phyloP scores from a whole-genome alignment of 2,329 filamentous ascomycete genomes.

The Xenoacremonium recifei region DNA sequence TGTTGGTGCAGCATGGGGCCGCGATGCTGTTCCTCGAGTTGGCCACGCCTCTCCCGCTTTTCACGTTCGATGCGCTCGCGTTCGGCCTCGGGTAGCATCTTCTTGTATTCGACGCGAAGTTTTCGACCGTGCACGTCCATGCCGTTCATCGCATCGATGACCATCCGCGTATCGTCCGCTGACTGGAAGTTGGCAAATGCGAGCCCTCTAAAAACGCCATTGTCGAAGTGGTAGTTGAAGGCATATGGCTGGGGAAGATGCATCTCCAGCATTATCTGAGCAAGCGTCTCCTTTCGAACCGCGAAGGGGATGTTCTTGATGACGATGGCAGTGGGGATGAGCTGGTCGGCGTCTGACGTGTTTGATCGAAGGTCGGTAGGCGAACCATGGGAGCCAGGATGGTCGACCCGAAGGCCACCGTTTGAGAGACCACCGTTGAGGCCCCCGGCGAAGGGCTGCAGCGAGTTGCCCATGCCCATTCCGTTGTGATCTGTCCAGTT shows the following conservation, averaged over 20 bases:
- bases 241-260: constrained; percentile 93
- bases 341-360: constrained; percentile 68
- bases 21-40: constrained; percentile 95
- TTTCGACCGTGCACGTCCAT: constrained; percentile 94
- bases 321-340: constrained; percentile 97
- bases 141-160: constrained; percentile 93
- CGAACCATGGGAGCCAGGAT: constrained; percentile 38
- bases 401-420: constrained; percentile 43
- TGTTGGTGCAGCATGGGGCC: constrained; percentile 77
- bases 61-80: constrained; percentile 94
- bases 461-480: constrained; percentile 40
- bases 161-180: constrained; percentile 85
- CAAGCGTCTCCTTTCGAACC: constrained; percentile 93
- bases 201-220: constrained; percentile 91
- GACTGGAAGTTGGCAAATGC: constrained; percentile 99
- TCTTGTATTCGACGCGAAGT: constrained; percentile 96
- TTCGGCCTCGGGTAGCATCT: constrained; percentile 95
- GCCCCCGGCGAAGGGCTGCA: constrained; percentile 34
- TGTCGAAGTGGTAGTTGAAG: constrained; percentile 99
- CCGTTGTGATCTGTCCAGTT: constrained; percentile 50
- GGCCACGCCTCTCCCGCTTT: constrained; percentile 92
- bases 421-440: constrained; percentile 38
- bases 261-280: constrained; percentile 91
- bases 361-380: constrained; percentile 40
- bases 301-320: constrained; percentile 99